phyloP scores from a whole-genome alignment of 768 basidiomycete genomes.

The button mushroom (Agaricus bisporus) region DNA sequence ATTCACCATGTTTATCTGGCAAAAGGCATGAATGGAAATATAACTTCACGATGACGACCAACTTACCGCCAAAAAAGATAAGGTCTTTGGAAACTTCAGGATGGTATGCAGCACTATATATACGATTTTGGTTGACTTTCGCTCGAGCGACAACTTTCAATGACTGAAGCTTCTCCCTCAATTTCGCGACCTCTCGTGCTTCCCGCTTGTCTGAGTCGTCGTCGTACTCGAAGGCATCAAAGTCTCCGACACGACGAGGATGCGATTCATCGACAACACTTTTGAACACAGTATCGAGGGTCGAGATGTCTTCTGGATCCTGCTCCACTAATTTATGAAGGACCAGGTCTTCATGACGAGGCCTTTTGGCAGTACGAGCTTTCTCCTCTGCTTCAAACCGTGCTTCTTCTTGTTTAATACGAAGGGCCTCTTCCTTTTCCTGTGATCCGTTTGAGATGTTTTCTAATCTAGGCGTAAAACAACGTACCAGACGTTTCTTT shows the following conservation, averaged over 20 bases:
- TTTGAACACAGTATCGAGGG: conserved; percentile 38
- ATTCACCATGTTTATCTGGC: conserved; percentile 74
- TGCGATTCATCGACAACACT: conserved; percentile 30
- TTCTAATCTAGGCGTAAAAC: background rate
- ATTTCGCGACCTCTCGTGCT: conserved; percentile 38
- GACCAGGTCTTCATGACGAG: conserved; percentile 62
- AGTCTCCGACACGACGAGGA: conserved; percentile 33
- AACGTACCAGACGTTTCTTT: conserved; percentile 58
- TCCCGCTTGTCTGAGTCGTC: conserved; percentile 41
- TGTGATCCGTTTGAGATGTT: conserved; percentile 15
- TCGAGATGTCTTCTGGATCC: conserved; percentile 36
- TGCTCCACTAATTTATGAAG: conserved; percentile 48
- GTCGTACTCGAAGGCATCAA: conserved; percentile 49
- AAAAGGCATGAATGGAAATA: background rate
- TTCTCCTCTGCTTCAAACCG: conserved; percentile 56
- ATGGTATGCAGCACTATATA: conserved; percentile 79
- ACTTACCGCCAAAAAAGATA: conserved; percentile 78
- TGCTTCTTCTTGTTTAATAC: conserved; percentile 55
- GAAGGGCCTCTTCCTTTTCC: conserved; percentile 45
- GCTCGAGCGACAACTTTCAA: conserved; percentile 70
- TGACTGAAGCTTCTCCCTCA: conserved; percentile 47
- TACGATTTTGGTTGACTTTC: conserved; percentile 68
- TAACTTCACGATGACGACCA: background rate
- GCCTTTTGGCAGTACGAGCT: conserved; percentile 55
- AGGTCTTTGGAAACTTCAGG: conserved; percentile 76